phyloP scores from a whole-genome alignment of 495 filamentous ascomycete genomes.

The Talaromyces liani region DNA sequence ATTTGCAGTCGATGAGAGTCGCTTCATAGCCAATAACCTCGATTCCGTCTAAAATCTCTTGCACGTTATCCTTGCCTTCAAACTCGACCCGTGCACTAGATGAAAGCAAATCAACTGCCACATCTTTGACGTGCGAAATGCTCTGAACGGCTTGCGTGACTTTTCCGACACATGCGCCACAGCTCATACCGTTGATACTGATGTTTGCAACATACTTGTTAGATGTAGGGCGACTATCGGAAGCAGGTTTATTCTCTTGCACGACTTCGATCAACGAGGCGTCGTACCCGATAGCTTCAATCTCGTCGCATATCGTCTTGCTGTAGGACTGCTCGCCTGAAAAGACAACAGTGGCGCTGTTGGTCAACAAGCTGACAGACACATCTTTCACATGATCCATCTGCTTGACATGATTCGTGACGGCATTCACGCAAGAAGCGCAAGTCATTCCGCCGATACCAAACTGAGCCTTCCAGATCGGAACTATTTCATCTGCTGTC shows the following conservation, averaged over 20 bases:
- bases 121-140: slow-evolving; percentile 52
- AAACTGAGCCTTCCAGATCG: slow-evolving; percentile 31
- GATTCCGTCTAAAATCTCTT: slow-evolving; percentile 59
- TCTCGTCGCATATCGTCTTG: slow-evolving; percentile 21
- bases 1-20: slow-evolving; percentile 37
- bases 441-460: slow-evolving; percentile 45
- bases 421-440: slow-evolving; percentile 36
- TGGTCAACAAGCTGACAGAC: slow-evolving; percentile 38
- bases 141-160: slow-evolving; percentile 59
- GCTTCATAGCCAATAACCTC: slow-evolving; percentile 79
- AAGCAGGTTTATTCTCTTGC: slow-evolving; percentile 5
- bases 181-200: slow-evolving; percentile 80
- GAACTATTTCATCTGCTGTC: not conserved
- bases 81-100: slow-evolving; percentile 67
- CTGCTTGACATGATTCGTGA: slow-evolving; percentile 29
- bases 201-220: slow-evolving; percentile 48
- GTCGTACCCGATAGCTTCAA: slow-evolving; percentile 35
- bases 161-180: slow-evolving; percentile 60
- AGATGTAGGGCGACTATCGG: not conserved
- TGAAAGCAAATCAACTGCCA: slow-evolving; percentile 62
- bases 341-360: slow-evolving; percentile 35
- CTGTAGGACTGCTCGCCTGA: slow-evolving; percentile 19
- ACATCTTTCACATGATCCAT: slow-evolving; percentile 28
- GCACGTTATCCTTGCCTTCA: slow-evolving; percentile 40
- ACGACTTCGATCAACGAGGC: slow-evolving; percentile 27